Evolutionary conservation across 208 protist genomes (phyloP), one percentile per base, ranked within the genome.

Genomic region (Acanthamoeba lenticulata): DNA sequence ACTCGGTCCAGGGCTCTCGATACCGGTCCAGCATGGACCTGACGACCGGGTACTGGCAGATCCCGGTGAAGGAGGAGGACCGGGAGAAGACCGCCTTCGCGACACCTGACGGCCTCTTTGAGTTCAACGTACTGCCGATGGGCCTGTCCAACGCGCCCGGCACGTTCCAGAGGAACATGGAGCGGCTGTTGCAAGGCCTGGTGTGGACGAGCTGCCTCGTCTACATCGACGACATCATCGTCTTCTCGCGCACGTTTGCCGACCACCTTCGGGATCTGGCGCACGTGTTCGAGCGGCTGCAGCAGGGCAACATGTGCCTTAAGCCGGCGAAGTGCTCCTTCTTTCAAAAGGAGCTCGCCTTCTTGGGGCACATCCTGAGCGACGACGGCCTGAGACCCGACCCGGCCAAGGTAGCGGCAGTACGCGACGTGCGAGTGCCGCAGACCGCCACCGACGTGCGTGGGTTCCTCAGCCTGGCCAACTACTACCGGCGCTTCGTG

Each of bases 1-100:
- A 95, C 5, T 29, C 0, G 1, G 5, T 94, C 9, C 7, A 9
- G 24, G 45, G 60, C n/a, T 6, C 85, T 3, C 4, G 57, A 1
- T 62, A 32, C 49, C 0, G n/a, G 45, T 74, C 55, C 27, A 91
- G 36, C 34, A 81, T 94, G 34, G 93, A 94, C 74, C 27, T 94
- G 19, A 79, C 29, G 0, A n/a, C 2, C 4, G 93, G 85, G 13
- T 94, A 94, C 45, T 88, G 85, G 62, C 85, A 94, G 6, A 74
- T 94, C n/a, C 29, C 45, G 6, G 13, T 94, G 1, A 15, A 29
- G 0, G 2, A 65, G 24, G 92, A 89, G 52, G 91, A 94, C 45
- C 11, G 38, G 40, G 44, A 89, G 57, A 94, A 95, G 40, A 95
- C 92, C 0, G 93, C 92, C 45, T 95, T 94, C 90, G 21, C 27